Conservation (phyloP, 257 asterid genomes). For the Rubia yunnanensis region DNA sequence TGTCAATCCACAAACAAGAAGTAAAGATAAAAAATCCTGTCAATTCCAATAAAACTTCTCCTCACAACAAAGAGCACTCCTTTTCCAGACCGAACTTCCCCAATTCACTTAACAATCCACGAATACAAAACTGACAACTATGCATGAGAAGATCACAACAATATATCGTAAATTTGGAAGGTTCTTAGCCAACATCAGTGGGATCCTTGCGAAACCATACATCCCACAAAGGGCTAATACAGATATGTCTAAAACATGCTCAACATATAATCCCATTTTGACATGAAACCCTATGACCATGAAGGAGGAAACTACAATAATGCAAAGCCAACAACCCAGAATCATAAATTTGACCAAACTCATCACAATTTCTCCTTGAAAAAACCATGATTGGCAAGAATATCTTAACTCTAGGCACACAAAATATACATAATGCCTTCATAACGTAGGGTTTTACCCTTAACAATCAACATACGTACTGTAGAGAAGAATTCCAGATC, state of each 20-base stretch:
- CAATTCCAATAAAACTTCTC: not conserved
- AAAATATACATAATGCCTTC: not conserved
- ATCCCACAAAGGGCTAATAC: not conserved
- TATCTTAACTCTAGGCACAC: not conserved
- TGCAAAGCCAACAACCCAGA: not conserved
- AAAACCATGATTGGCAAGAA: not conserved
- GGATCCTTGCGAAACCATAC: not conserved
- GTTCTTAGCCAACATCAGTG: not conserved
- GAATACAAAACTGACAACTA: not conserved
- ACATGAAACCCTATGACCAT: not conserved
- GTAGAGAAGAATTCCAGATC: conserved; percentile 12
- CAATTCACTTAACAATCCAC: not conserved
- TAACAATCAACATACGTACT: not conserved
- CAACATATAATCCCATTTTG: not conserved
- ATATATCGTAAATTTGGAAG: not conserved
- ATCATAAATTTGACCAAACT: conserved; percentile 5
- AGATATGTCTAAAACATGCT: not conserved
- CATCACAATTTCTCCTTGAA: not conserved
- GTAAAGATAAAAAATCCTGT: not conserved
- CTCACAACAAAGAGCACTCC: not conserved
- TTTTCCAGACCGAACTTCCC: not conserved
- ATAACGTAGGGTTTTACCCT: not conserved
- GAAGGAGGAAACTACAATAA: too few relatives aligned
- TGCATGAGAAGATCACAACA: not conserved
- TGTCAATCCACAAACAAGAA: conserved; percentile 3